Conservation (phyloP, 1,284 basidiomycete species). For the Ceratobasidium sp. region DNA sequence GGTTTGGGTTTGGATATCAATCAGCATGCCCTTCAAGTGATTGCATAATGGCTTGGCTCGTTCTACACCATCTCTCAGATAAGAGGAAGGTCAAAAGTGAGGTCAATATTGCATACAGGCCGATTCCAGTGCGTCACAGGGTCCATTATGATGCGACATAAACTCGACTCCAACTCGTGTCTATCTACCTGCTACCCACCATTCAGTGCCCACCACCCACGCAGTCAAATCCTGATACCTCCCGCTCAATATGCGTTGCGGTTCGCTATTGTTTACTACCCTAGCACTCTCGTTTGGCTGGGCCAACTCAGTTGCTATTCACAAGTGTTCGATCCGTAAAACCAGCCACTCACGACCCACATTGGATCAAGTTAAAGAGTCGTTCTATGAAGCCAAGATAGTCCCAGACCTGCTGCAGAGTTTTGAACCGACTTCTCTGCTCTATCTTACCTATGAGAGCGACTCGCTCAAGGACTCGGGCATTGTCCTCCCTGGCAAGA, state of each 20-base stretch:
- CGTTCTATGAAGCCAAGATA: slow-evolving; percentile 20
- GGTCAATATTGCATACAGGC: not conserved
- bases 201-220: not conserved
- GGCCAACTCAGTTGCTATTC: not conserved
- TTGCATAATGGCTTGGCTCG: not conserved
- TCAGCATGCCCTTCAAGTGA: not conserved
- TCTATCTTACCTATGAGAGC: slow-evolving; percentile 18
- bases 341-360: not conserved
- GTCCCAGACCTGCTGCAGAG: slow-evolving; percentile 19
- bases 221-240: not conserved
- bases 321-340: not conserved
- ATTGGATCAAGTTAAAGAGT: slow-evolving; percentile 16
- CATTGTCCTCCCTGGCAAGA: slow-evolving; percentile 14
- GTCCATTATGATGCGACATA: too few species aligned
- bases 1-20: not conserved
- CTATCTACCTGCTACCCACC: not conserved
- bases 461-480: not conserved
- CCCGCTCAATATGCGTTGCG: slow-evolving; percentile 13
- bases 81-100: not conserved
- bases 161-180: too few species aligned
- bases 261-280: not conserved
- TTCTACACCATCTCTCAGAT: not conserved
- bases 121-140: slow-evolving; percentile 10
- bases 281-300: not conserved
- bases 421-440: slow-evolving; percentile 14